These are phyloP conservation scores for Hydnum rufescens DNA, from an alignment of 768 basidiomycete genomes.

Conservation along the genomic window DNA sequence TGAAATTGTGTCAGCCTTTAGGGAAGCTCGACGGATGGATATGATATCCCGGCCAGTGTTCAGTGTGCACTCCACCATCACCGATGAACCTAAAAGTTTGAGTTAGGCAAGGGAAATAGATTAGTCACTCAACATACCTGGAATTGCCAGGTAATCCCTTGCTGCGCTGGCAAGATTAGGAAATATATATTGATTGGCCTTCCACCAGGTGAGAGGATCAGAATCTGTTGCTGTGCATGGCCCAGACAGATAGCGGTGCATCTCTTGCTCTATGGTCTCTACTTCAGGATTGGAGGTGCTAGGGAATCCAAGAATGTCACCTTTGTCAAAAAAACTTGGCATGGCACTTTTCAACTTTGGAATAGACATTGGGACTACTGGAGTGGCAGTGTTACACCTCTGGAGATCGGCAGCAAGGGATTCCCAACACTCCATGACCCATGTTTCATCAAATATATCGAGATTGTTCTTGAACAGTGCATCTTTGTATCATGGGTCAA, in stretches of 20 bases:
- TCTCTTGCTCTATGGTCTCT: not conserved
- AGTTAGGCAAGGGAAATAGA: too few species aligned
- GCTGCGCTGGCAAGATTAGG: not conserved
- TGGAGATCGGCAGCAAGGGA: not conserved
- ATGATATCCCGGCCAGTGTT: too few species aligned
- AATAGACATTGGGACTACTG: too few species aligned
- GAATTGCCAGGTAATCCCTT: slow-evolving; percentile 4
- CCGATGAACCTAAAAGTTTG: too few species aligned
- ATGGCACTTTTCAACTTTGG: too few species aligned
- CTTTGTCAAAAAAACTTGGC: not conserved
- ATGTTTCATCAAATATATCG: not conserved
- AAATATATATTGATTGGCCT: not conserved
- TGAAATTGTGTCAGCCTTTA: too few species aligned
- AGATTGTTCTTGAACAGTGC: not conserved
- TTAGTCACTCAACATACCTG: too few species aligned
- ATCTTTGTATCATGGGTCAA: slow-evolving; percentile 1
- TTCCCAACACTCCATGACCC: not conserved
- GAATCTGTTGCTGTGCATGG: not conserved
- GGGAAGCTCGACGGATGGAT: too few species aligned
- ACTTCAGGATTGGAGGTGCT: not conserved
- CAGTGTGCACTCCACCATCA: too few species aligned
- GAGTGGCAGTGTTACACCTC: not conserved
- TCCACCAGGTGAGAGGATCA: not conserved
- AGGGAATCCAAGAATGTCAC: not conserved
- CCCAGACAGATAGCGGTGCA: not conserved